phyloP scores from a whole-genome alignment of 345 rosid species.

The Eucalyptus regnans region DNA sequence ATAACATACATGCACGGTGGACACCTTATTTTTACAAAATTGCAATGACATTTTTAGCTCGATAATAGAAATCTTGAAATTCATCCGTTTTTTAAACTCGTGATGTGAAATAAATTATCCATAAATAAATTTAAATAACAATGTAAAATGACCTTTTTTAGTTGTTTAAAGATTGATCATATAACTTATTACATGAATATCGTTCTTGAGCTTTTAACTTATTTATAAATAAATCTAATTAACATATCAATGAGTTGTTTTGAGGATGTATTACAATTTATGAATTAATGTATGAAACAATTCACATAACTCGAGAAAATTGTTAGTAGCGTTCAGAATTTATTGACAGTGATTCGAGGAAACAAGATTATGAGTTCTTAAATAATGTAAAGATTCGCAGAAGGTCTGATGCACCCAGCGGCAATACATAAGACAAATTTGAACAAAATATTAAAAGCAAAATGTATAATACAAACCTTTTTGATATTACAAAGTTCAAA shows the following conservation, averaged over 20 bases:
- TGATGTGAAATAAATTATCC: rapidly evolving
- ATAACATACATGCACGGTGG: too few relatives aligned
- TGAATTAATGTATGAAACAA: rapidly evolving
- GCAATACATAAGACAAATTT: rapidly evolving
- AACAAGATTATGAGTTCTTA: rapidly evolving
- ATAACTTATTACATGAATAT: too few relatives aligned
- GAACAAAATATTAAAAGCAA: rapidly evolving
- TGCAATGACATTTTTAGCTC: too few relatives aligned
- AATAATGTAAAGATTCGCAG: rapidly evolving
- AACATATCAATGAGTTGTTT: too few relatives aligned
- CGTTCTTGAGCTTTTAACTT: rapidly evolving
- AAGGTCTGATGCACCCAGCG: rapidly evolving
- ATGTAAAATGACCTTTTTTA: too few relatives aligned
- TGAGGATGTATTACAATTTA: too few relatives aligned
- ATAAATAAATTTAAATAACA: too few relatives aligned
- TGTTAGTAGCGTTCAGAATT: rapidly evolving
- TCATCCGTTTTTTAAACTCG: rapidly evolving
- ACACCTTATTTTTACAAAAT: too few relatives aligned
- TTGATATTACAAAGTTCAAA: not conserved
- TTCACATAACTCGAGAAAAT: too few relatives aligned
- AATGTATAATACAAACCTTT: not conserved
- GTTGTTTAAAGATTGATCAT: rapidly evolving
- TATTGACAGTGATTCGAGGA: rapidly evolving
- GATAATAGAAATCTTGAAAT: rapidly evolving
- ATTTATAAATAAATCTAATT: too few relatives aligned